These are phyloP conservation scores for Ajuga reptans DNA, from an alignment of 305 asterid species.

Conservation along the genomic window DNA sequence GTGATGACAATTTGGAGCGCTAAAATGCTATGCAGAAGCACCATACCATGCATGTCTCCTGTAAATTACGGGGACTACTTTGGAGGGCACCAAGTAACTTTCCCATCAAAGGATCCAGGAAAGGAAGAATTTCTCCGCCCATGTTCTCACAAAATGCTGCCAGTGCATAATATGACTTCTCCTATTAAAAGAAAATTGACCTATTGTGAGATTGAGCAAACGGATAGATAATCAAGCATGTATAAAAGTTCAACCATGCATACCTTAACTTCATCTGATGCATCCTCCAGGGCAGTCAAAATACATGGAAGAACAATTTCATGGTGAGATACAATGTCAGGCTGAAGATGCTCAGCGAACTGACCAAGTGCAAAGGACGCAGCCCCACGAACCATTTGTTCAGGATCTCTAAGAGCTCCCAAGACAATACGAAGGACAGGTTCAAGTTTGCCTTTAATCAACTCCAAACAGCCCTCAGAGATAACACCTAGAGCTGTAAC, in stretches of 20 bases:
- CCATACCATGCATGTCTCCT: slow-evolving; percentile 94
- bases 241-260: slow-evolving; percentile 2
- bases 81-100: slow-evolving; percentile 82
- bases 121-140: slow-evolving; percentile 97
- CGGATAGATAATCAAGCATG: slow-evolving; percentile 7
- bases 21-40: slow-evolving; percentile 15
- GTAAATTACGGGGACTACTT: slow-evolving; percentile 76
- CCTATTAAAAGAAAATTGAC: slow-evolving; percentile 43
- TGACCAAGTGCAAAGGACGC: slow-evolving; percentile 96
- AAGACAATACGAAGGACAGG: slow-evolving; percentile 69
- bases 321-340: slow-evolving; percentile 88
- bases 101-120: slow-evolving; percentile 83
- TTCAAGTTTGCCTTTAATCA: slow-evolving; percentile 77
- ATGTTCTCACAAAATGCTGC: slow-evolving; percentile 99
- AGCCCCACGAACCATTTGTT: slow-evolving; percentile 96
- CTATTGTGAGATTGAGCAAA: slow-evolving; percentile 15
- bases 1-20: slow-evolving; percentile 4
- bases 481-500: slow-evolving; percentile 90
- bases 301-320: slow-evolving; percentile 84
- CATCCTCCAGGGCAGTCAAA: slow-evolving; percentile 84
- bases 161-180: slow-evolving; percentile 92
- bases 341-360: slow-evolving; percentile 93
- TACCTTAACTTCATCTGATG: slow-evolving; percentile 98
- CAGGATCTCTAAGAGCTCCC: slow-evolving; percentile 95
- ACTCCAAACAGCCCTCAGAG: slow-evolving; percentile 89